phyloP scores from a whole-genome alignment of 495 filamentous ascomycete genomes.

The Astrocystis sublimbata region DNA sequence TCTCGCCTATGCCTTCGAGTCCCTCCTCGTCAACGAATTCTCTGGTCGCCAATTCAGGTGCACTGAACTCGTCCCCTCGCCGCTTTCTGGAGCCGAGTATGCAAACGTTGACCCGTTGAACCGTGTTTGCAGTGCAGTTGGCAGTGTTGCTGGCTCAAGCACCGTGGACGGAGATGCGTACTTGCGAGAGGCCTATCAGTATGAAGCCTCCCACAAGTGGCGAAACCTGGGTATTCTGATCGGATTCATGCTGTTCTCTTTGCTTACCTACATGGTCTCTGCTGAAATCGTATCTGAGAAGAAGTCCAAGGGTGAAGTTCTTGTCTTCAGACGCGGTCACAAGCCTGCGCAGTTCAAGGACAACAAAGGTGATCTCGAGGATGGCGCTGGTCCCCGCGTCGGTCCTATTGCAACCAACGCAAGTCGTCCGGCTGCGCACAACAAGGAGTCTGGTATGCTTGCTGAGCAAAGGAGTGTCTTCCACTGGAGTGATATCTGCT shows the following conservation, averaged over 20 bases:
- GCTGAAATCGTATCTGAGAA: conserved; percentile 76
- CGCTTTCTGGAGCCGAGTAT: conserved; percentile 45
- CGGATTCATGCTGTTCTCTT: conserved; percentile 69
- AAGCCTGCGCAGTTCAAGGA: conserved; percentile 60
- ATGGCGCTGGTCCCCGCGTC: conserved; percentile 48
- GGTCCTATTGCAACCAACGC: conserved; percentile 42
- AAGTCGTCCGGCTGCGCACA: conserved; percentile 43
- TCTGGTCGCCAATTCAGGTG: conserved; percentile 65
- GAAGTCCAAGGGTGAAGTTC: conserved; percentile 84
- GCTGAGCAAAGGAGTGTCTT: conserved; percentile 71
- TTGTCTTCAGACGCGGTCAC: conserved; percentile 80
- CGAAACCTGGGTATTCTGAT: conserved; percentile 81
- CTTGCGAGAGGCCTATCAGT: conserved; percentile 59
- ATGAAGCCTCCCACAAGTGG: conserved; percentile 67
- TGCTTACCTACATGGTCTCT: conserved; percentile 64
- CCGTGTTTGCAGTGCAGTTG: conserved; percentile 62
- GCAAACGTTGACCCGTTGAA: conserved; percentile 38
- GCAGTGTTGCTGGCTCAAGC: conserved; percentile 57
- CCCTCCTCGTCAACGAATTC: conserved; percentile 91
- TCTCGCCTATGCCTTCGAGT: conserved; percentile 83
- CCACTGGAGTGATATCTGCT: conserved; percentile 83
- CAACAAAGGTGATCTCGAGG: conserved; percentile 54
- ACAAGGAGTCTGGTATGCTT: conserved; percentile 44
- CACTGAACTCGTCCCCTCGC: conserved; percentile 54
- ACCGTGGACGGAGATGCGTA: conserved; percentile 68